Base-by-base conservation (phyloP, 2,329 filamentous ascomycete genomes). In the Scedosporium boydii region DNA sequence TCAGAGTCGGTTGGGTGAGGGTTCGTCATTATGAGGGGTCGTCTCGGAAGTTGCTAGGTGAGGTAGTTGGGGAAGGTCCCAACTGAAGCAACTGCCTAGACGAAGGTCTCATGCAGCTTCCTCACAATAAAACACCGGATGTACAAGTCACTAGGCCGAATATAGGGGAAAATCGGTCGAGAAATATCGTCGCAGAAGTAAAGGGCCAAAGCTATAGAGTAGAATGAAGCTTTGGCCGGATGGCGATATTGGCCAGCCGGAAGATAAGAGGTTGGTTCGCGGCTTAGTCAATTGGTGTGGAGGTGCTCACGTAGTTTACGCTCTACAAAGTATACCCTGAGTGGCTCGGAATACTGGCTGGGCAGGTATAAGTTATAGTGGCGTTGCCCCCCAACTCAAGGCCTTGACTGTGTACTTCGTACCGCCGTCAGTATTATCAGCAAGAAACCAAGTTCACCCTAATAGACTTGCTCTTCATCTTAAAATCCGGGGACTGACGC, bases 1-100 rank as follows among this genome's bases (percentile, higher is more conserved):
- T 44, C 58, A 38, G 58, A 59, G 58, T 59, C 58, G 38, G 42
- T 71, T 21, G 74, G 72, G 63, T 74, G 78, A 12, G 76, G 77
- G 66, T 78, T 78, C 66, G 77, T 71, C 78, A 80, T 80, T 67
- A 63, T 70, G 68, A 62, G 66, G 68, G 41, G 65, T 62, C 29
- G 46, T 60, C 27, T 53, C 59, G 59, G 59, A 61, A 56, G 59
- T 51, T 56, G 59, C 46, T 38, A 29, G 46, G 48, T 27, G 59
- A 41, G 27, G 42, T 60, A 48, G 51, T 23, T 55, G 59, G 59
- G 41, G 26, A 55, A 55, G 21, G 44, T 12, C 59, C 59, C 59
- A 55, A 48, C 59, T 55, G 46, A 21, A 38, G 44, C 59, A 38
- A 48, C 59, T 14, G 46, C 59, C 58, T 29, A 51, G 42, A 51